Percentiles rank a stretch among this genome's conserved stretches.
These are phyloP conservation scores for Globisporangium megalacanthum DNA, from an alignment of 352 stramenopile genomes.

Conservation along the genomic window DNA sequence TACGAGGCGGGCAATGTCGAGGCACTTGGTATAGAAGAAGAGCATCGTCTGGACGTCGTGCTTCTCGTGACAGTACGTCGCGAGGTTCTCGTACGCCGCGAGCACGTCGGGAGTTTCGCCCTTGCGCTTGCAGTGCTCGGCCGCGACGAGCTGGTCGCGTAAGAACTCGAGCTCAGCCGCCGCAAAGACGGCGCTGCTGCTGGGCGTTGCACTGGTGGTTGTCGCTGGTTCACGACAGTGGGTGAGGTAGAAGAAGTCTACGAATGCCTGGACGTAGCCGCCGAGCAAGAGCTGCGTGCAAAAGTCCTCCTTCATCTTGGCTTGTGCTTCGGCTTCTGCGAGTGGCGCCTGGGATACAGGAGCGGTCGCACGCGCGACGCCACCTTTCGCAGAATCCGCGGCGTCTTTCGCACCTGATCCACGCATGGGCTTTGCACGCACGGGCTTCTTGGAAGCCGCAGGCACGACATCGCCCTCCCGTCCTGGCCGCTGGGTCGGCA, in stretches of 20 bases:
- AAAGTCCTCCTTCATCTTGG: conserved; percentile 68
- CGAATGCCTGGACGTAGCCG: conserved; percentile 91
- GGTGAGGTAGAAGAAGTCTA: conserved; percentile 94
- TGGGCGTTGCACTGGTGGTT: not conserved
- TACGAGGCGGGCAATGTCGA: conserved; percentile 86
- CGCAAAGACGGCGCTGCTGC: conserved; percentile 9
- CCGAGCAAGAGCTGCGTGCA: conserved; percentile 85
- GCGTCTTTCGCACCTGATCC: conserved; percentile 18
- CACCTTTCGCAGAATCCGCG: conserved; percentile 1
- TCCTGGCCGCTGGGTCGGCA: too few relatives aligned
- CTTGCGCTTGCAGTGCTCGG: conserved; percentile 86
- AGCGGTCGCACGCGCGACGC: not conserved
- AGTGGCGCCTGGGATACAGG: conserved; percentile 5
- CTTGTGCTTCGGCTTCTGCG: conserved; percentile 15
- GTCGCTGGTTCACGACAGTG: conserved; percentile 53
- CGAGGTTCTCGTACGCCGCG: conserved; percentile 66
- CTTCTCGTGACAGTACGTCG: conserved; percentile 60
- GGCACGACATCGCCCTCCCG: conserved; percentile 20
- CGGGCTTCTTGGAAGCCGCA: conserved; percentile 40
- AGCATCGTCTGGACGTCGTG: conserved; percentile 86
- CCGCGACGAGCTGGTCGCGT: conserved; percentile 78
- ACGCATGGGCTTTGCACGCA: conserved; percentile 59
- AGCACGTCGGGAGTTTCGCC: conserved; percentile 58
- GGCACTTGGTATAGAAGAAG: conserved; percentile 93
- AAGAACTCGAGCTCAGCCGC: conserved; percentile 81